A percentile compares a stretch with the other conserved stretches of the same genome.
Conservation (phyloP, 2,329 filamentous ascomycete species). For the Cercospora canescens region DNA sequence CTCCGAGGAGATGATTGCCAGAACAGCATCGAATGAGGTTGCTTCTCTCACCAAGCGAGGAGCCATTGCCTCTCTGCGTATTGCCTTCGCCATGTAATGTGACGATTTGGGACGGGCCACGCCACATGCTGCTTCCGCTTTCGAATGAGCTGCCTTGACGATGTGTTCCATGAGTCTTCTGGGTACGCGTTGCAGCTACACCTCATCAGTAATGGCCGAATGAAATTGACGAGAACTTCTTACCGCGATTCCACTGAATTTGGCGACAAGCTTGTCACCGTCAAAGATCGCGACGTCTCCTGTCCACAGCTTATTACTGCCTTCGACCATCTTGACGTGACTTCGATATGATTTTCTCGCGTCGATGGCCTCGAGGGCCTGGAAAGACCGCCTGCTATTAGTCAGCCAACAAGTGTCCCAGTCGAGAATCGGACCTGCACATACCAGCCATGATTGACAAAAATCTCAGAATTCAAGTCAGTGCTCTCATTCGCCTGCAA, state of each 20-base stretch:
- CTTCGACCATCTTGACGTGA: background rate
- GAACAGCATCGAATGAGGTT: background rate
- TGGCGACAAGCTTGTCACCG: background rate
- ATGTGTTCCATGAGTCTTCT: background rate
- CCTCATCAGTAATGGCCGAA: background rate
- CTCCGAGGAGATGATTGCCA: background rate
- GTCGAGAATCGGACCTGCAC: background rate
- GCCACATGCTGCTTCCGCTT: background rate
- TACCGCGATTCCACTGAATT: background rate
- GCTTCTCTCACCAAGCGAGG: background rate
- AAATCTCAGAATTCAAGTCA: slow-evolving; percentile 35
- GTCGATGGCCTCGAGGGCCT: background rate
- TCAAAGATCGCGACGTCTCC: background rate
- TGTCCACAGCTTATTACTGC: background rate
- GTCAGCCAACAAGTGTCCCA: background rate
- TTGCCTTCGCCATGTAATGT: background rate
- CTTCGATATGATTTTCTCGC: background rate
- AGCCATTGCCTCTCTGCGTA: background rate
- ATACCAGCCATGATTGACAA: slow-evolving; percentile 38
- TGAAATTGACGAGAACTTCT: background rate
- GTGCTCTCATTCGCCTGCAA: slow-evolving; percentile 20
- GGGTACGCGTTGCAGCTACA: background rate
- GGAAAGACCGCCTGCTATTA: slow-evolving; percentile 3
- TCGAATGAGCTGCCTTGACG: background rate
- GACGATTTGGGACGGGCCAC: background rate